A percentile compares a stretch with the other conserved stretches of the same genome.
These are phyloP conservation scores for Lepidium campestre DNA, from an alignment of 441 rosid species.

Conservation along the genomic window DNA sequence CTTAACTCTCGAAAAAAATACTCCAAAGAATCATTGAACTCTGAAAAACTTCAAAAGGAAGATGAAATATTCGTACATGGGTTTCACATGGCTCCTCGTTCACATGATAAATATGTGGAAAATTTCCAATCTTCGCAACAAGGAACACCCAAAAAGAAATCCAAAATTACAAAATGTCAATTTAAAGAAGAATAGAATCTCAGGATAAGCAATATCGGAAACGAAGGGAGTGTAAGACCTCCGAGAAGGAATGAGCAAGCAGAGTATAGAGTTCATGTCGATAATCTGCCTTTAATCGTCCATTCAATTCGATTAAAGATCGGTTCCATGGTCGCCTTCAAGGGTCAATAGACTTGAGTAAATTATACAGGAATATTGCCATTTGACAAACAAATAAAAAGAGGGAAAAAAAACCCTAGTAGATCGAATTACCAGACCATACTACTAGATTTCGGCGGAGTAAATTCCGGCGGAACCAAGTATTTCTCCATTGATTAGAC, in stretches of 20 bases:
- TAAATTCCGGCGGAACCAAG: conserved; percentile 25
- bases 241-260: conserved; percentile 58
- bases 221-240: conserved; percentile 31
- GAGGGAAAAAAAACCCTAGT: background rate
- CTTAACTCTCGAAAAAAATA: background rate
- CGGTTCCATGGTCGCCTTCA: conserved; percentile 52
- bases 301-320: conserved; percentile 54
- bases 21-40: background rate
- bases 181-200: background rate
- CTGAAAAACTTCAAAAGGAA: background rate
- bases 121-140: conserved; percentile 45
- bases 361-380: background rate
- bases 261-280: conserved; percentile 48
- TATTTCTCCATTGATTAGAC: conserved; percentile 39
- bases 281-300: conserved; percentile 44
- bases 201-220: background rate
- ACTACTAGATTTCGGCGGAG: conserved; percentile 31
- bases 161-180: background rate
- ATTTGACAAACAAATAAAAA: background rate
- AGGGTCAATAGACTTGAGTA: background rate
- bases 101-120: conserved; percentile 54
- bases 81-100: conserved; percentile 46
- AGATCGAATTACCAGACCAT: conserved; percentile 24
- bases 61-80: conserved; percentile 35
- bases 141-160: background rate